Evolutionary conservation across 108 stramenopile genomes (phyloP), one percentile per base, ranked within the genome.

Genomic region (Cyclotella baltica): DNA sequence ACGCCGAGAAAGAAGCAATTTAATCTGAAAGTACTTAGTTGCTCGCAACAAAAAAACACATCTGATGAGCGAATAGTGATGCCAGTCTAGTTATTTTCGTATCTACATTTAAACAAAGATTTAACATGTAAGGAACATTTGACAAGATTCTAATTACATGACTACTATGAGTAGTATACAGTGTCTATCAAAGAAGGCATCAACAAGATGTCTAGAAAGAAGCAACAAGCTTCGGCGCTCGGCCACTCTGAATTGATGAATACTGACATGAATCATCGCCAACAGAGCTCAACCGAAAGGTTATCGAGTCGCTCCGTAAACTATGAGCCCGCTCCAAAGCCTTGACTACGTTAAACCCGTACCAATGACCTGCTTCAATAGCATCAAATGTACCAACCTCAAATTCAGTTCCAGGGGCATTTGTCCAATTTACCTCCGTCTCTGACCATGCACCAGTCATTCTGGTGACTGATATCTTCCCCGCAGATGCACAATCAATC

Each of bases 201-300:
- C 61, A 10, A 15, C 16, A 1, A 15, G 25, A 16, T 20, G 43
- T 43, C 48, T 67, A 72, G 37, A 72, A 72, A 22, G 58, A 57
- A 25, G 53, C 71, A 13, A 62, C 13, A 18, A 72, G 38, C 34
- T 72, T 72, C 13, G 71, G 71, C 15, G 59, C 36, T 2, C 55
- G 40, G 22, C 71, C 71, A 48, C 71, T 72, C 23, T 72, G 59
- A 31, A 72, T 62, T 3, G 71, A 72, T 25, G 71, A 57, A 47
- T 30, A 72, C 30, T 58, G 56, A 47, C 71, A 72, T 36, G 56
- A 50, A 35, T 55, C 10, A 33, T 48, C 46, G 15, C 40, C 57
- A 33, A 18, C 59, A 23, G 59, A 46, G 37, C 57, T 61, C 22
- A 72, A 20, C 19, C 71, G 58, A 72, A 72, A 61, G 22, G 71